Base-by-base conservation (phyloP, 768 basidiomycete genomes). In the Leccinum boreale region DNA sequence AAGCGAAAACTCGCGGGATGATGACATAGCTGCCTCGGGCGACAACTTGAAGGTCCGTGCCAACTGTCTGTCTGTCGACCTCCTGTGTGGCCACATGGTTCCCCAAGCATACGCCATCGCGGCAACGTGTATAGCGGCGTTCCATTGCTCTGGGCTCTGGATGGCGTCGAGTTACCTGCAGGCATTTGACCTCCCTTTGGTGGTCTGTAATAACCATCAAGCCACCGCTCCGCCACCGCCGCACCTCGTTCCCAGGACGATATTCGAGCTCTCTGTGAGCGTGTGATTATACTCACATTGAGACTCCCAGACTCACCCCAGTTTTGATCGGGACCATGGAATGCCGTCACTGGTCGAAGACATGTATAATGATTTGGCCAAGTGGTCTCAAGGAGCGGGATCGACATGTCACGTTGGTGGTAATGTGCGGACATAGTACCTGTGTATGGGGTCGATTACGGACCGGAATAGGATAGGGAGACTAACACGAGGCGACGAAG, bases 371-470 rank as follows among this genome's bases (percentile, higher is more conserved):
- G 51, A 23, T 10, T 26, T 52, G 56, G 54, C 29, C 7, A 17
- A 50, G 35, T 23, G 39, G 50, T 35, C 58, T 52, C 53, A 49
- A 58, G 24, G 35, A 29, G 35, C 9, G 53, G 53, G 66, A 67
- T 68, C 67, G 63, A 67, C 68, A 15, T 59, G 59, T 59, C 60
- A 65, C 49, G 57, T 44, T 54, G 58, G 46, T 36, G 59, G 55
- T 33, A 49, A 47, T 52, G 39, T 61, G 65, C 58, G 68, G 67
- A 58, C 56, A 55, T 62, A 49, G 26, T 26, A 26, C 1, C 7
- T 17, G n/a, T 39, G 35, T 39, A 39, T 35, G 35, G 54, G 58
- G 61, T 58, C 60, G 68, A 65, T 65, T 58, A 55, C 23, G 19
- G 53, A 39, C 28, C 44, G 8, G 58, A 58, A 64, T 58, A 55